Evolutionary conservation across 2,329 filamentous ascomycete species (phyloP).

Genomic region (Sporothrix curviconia): DNA sequence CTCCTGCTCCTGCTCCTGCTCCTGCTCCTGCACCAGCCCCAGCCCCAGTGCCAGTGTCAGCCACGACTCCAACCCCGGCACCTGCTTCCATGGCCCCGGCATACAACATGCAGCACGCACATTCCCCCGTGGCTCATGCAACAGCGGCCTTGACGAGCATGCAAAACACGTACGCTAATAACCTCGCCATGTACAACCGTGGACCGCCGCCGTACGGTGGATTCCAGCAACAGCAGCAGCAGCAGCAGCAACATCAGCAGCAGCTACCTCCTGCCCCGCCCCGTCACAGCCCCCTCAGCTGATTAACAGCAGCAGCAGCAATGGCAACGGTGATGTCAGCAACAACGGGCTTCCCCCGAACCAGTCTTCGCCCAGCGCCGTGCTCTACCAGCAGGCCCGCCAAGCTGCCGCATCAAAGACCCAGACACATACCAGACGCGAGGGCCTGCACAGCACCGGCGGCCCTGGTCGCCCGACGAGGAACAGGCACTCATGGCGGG

Average conservation of each 20-base stretch:
- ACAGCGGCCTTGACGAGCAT: conserved; percentile 17
- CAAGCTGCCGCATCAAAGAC: conserved; percentile 53
- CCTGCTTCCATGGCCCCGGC: background rate
- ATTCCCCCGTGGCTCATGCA: conserved; percentile 10
- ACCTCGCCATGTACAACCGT: conserved; percentile 16
- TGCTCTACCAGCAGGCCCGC: conserved; percentile 52
- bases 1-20: background rate
- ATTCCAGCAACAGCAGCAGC: conserved; percentile 15
- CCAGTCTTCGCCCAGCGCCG: conserved; percentile 48
- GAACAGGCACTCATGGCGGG: conserved; percentile 86
- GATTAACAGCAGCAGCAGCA: conserved; percentile 24
- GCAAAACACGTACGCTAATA: conserved; percentile 17
- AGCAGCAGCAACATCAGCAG: conserved; percentile 20
- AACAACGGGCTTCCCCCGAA: conserved; percentile 48
- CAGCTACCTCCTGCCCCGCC: no score
- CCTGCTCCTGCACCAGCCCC: no score
- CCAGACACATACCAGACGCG: conserved; percentile 47
- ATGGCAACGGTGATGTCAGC: conserved; percentile 24
- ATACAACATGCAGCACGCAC: background rate
- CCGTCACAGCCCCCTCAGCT: no score
- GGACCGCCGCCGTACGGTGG: background rate
- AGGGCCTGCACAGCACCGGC: conserved; percentile 57
- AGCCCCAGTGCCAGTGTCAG: background rate
- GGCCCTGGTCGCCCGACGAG: conserved; percentile 83
- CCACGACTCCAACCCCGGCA: background rate